phyloP scores from a whole-genome alignment of 257 asterid genomes.

The Jacaranda mimosifolia region DNA sequence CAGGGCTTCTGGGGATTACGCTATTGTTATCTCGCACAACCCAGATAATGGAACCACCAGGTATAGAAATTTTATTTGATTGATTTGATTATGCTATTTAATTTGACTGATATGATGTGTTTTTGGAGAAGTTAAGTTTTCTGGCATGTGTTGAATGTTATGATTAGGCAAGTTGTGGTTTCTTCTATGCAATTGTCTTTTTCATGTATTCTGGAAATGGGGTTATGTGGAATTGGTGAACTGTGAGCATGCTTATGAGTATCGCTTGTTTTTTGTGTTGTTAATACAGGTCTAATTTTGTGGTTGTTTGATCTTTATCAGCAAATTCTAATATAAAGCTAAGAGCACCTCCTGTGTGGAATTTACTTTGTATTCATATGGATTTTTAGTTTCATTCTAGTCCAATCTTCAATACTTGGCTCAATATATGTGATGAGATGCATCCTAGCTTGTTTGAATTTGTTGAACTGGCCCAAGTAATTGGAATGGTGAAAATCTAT shows the following conservation, averaged over 20 bases:
- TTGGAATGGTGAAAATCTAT: not conserved
- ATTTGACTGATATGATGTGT: not conserved
- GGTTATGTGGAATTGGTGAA: not conserved
- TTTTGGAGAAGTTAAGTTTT: not conserved
- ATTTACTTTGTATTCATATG: not conserved
- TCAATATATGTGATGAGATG: not conserved
- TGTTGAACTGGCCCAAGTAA: not conserved
- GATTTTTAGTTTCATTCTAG: not conserved
- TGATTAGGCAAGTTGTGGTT: not conserved
- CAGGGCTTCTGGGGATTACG: slow-evolving; percentile 67
- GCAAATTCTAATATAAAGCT: not conserved
- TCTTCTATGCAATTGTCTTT: not conserved
- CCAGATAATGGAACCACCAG: slow-evolving; percentile 62
- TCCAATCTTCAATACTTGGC: not conserved
- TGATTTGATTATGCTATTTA: not conserved
- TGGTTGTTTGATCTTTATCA: not conserved
- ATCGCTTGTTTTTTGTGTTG: not conserved
- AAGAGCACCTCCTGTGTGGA: not conserved
- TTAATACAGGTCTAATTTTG: too few relatives aligned
- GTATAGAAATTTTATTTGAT: slow-evolving; percentile 27
- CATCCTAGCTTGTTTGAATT: not conserved
- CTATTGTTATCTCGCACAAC: slow-evolving; percentile 59
- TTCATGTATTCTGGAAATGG: not conserved
- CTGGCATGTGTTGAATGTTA: not conserved
- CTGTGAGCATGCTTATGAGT: not conserved